Evolutionary conservation across 2,329 filamentous ascomycete genomes (phyloP).

Genomic region (Ceratocystis smalleyi): DNA sequence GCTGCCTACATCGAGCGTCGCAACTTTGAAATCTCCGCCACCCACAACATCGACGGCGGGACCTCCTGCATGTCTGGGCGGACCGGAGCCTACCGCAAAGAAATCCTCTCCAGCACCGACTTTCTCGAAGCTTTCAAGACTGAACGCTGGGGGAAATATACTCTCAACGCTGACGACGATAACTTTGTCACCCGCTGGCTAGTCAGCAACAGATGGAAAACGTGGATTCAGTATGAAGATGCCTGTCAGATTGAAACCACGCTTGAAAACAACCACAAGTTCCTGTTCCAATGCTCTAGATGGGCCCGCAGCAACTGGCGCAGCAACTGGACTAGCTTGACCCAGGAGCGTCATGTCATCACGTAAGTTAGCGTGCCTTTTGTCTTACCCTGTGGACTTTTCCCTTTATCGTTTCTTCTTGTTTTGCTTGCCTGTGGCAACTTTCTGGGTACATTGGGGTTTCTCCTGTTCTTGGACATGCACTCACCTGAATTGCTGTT

Average conservation of each 20-base stretch:
- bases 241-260: constrained; percentile 89
- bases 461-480: background rate
- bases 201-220: constrained; percentile 82
- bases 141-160: constrained; percentile 77
- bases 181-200: constrained; percentile 97
- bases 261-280: constrained; percentile 74
- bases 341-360: constrained; percentile 71
- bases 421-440: background rate
- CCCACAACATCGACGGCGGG: constrained; percentile 84
- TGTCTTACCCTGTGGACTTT: background rate
- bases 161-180: constrained; percentile 91
- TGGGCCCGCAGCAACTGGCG: constrained; percentile 98
- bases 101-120: constrained; percentile 69
- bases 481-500: background rate
- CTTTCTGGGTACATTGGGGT: background rate
- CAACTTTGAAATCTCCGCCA: constrained; percentile 94
- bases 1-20: constrained; percentile 83
- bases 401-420: background rate
- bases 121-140: constrained; percentile 84
- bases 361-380: constrained; percentile 45
- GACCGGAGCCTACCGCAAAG: constrained; percentile 79
- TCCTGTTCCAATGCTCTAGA: constrained; percentile 80
- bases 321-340: constrained; percentile 83
- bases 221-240: constrained; percentile 83
- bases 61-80: constrained; percentile 94